A percentile compares a stretch with the other conserved stretches of the same genome.
Evolutionary conservation across 2,329 filamentous ascomycete species (phyloP).

Genomic region (Epichloe elymi): DNA sequence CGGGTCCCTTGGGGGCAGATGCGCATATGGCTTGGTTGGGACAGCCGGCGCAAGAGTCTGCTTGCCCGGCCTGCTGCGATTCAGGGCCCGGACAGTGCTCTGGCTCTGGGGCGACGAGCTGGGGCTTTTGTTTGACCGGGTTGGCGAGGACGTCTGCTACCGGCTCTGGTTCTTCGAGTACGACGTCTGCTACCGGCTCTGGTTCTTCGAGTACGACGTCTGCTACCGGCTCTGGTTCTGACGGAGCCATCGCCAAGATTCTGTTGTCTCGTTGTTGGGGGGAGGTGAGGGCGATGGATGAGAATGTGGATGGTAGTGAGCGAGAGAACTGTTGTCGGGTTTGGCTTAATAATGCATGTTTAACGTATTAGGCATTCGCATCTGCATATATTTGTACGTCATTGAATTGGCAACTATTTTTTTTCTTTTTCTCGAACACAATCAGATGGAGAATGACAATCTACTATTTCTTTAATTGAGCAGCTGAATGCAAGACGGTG

Average conservation of each 20-base stretch:
- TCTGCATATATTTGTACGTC: background rate
- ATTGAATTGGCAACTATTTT: background rate
- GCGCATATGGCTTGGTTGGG: constrained; percentile 95
- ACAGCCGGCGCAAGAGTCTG: constrained; percentile 84
- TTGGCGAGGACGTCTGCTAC: constrained; percentile 60
- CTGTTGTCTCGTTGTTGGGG: background rate
- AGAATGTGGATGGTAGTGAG: background rate
- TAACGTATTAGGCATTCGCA: background rate
- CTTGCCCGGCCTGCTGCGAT: constrained; percentile 53
- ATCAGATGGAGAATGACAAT: no score
- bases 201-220: constrained; percentile 65
- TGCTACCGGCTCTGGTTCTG: constrained; percentile 50
- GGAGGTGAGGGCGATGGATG: background rate
- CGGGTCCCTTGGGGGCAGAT: constrained; percentile 84
- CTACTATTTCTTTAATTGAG: no score
- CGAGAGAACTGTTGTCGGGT: background rate
- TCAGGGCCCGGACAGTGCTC: constrained; percentile 93
- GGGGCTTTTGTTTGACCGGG: constrained; percentile 63
- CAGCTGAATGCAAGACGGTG: no score
- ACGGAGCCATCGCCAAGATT: constrained; percentile 31
- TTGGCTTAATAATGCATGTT: constrained; percentile 2
- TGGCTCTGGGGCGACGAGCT: constrained; percentile 87
- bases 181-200: constrained; percentile 51
- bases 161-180: constrained; percentile 55
- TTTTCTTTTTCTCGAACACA: background rate